Evolutionary conservation across 768 basidiomycete genomes (phyloP).

Genomic region (Naematelia encephala): DNA sequence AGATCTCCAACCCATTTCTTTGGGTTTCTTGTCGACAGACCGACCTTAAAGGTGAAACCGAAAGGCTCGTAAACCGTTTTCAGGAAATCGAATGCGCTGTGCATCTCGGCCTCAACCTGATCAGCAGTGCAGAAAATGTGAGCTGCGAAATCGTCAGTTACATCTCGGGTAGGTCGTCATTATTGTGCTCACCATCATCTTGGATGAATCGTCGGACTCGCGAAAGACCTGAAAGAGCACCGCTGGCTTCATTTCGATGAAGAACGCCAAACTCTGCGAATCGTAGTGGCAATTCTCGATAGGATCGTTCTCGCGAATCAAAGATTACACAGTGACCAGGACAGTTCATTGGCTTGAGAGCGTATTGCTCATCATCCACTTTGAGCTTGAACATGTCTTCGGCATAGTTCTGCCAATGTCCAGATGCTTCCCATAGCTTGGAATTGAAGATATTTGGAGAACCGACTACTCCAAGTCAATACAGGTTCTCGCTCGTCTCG

Average conservation of each 20-base stretch:
- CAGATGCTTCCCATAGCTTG: slow-evolving; percentile 96
- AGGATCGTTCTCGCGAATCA: slow-evolving; percentile 85
- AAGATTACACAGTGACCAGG: slow-evolving; percentile 94
- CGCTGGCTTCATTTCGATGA: slow-evolving; percentile 93
- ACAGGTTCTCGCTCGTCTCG: neutral
- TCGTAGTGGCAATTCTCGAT: slow-evolving; percentile 91
- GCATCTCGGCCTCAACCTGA: slow-evolving; percentile 83
- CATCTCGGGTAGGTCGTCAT: neutral
- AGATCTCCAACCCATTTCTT: slow-evolving; percentile 87
- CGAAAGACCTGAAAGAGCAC: slow-evolving; percentile 86
- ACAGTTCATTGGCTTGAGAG: slow-evolving; percentile 98
- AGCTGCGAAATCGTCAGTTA: slow-evolving; percentile 47
- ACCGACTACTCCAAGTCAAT: slow-evolving; percentile 62
- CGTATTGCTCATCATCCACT: slow-evolving; percentile 94
- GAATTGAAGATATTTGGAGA: slow-evolving; percentile 96
- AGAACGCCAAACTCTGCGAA: slow-evolving; percentile 99
- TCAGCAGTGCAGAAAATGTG: slow-evolving; percentile 97
- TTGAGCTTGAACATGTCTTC: slow-evolving; percentile 97
- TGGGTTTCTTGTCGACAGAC: slow-evolving; percentile 85
- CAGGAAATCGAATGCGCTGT: slow-evolving; percentile 88
- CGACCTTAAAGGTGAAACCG: slow-evolving; percentile 89
- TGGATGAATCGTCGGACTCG: slow-evolving; percentile 93
- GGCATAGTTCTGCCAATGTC: slow-evolving; percentile 96
- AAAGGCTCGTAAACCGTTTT: slow-evolving; percentile 88
- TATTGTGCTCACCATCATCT: slow-evolving; percentile 65